Percentiles rank a stretch among this genome's conserved stretches.
These are phyloP conservation scores for Castanopsis chinensis DNA, from an alignment of 306 rosid species.

Conservation along the genomic window DNA sequence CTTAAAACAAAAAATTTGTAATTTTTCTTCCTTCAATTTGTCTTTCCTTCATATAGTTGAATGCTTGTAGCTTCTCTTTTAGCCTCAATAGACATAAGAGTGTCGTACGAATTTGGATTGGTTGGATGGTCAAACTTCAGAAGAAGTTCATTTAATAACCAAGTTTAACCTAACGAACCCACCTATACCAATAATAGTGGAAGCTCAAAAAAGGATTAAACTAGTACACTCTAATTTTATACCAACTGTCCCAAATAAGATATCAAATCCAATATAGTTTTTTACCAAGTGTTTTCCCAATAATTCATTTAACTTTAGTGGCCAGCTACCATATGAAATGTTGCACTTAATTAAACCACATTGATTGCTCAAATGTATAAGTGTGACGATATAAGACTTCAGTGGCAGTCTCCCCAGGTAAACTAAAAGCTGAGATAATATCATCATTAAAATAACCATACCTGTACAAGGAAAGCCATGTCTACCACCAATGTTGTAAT, in stretches of 20 bases:
- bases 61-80: neutral
- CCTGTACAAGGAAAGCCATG: too few species aligned
- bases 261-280: too few species aligned
- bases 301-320: neutral
- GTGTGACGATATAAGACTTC: neutral
- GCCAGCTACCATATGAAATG: neutral
- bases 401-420: neutral
- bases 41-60: neutral
- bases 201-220: too few species aligned
- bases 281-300: too few species aligned
- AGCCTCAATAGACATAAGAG: neutral
- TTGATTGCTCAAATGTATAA: neutral
- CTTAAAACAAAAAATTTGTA: neutral
- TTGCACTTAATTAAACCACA: neutral
- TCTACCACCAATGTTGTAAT: slow-evolving; percentile 94
- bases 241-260: too few species aligned
- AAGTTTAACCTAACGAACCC: neutral
- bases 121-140: neutral
- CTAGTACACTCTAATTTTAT: too few species aligned
- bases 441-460: neutral
- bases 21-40: neutral
- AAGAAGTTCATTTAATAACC: neutral
- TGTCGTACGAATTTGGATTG: neutral
- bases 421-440: neutral
- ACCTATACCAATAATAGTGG: neutral